Evolutionary conservation across 176 grass and related monocot genomes (phyloP).

Genomic region (barley (Hordeum vulgare)): MorexV3_pseudomolecules_assembly NC_058519.1:342928941-342929440

Average conservation of each 20-base stretch:
- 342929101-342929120: background rate
- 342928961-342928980: constrained; percentile 67
- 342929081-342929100: background rate
- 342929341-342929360: background rate
- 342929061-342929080: background rate
- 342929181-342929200: background rate
- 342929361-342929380: constrained; percentile 56
- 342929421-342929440: too few species aligned
- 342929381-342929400: too few species aligned
- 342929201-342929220: background rate
- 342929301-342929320: background rate
- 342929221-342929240: background rate
- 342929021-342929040: background rate
- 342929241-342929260: background rate
- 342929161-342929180: background rate
- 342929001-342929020: background rate
- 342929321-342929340: background rate
- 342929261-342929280: background rate
- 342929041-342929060: background rate
- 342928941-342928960: constrained; percentile 99
- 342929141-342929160: background rate
- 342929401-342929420: too few species aligned
- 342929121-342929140: background rate
- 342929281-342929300: background rate
- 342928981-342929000: constrained; percentile 15